These are phyloP conservation scores for Purshia tridentata DNA, from an alignment of 306 rosid species.

Conservation along the genomic window DNA sequence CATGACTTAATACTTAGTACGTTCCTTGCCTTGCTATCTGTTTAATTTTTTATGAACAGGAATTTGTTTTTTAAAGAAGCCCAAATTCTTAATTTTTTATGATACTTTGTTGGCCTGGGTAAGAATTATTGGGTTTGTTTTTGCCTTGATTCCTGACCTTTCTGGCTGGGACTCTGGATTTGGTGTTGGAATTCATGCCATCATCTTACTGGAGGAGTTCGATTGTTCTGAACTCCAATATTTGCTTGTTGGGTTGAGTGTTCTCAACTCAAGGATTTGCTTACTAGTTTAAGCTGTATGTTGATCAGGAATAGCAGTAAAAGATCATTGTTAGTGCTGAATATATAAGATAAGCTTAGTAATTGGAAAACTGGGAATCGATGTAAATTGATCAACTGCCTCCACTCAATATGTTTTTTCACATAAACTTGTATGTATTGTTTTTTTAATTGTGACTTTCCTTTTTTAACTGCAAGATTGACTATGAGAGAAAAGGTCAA, in stretches of 20 bases:
- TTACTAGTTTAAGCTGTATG: background rate
- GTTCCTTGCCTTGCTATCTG: background rate
- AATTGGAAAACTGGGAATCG: background rate
- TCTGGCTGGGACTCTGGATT: background rate
- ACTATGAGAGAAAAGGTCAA: conserved; percentile 55
- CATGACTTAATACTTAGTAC: background rate
- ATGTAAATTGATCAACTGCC: background rate
- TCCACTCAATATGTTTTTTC: background rate
- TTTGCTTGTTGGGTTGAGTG: background rate
- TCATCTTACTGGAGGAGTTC: too few relatives aligned
- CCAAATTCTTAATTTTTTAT: too few relatives aligned
- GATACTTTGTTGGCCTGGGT: too few relatives aligned
- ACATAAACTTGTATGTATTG: background rate
- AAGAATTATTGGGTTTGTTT: too few relatives aligned
- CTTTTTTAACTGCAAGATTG: conserved; percentile 51
- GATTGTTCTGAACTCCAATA: background rate
- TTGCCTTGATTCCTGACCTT: background rate
- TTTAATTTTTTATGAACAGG: too few relatives aligned
- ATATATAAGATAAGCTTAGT: background rate
- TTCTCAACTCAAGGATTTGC: background rate
- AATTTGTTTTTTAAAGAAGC: too few relatives aligned
- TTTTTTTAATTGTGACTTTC: background rate
- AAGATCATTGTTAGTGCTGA: too few relatives aligned
- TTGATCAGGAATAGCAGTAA: background rate
- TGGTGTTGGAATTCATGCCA: too few relatives aligned